Percentiles rank a stretch among this genome's conserved stretches.
phyloP scores from a whole-genome alignment of 768 basidiomycete genomes.

The Leccinum uliginosum region DNA sequence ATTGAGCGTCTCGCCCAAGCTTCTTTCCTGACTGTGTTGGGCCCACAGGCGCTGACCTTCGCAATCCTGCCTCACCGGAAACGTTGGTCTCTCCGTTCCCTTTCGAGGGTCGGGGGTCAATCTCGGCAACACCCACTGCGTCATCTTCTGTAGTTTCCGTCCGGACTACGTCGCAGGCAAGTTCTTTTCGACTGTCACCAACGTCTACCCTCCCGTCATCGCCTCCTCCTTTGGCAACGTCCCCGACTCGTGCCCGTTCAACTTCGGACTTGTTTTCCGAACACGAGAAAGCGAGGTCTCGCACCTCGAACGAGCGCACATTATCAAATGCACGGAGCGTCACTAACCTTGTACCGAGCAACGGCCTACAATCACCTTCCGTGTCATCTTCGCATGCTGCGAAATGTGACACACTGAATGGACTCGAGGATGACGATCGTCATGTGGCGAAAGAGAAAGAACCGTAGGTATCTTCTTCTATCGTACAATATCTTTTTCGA shows the following conservation, averaged over 20 bases:
- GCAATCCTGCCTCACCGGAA: slow-evolving; percentile 73
- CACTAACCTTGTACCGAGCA: slow-evolving; percentile 21
- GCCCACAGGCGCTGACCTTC: slow-evolving; percentile 39
- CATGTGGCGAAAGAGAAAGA: slow-evolving; percentile 41
- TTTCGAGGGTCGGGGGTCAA: slow-evolving; percentile 49
- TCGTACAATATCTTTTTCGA: not conserved
- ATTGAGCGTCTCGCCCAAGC: not conserved
- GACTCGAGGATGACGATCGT: slow-evolving; percentile 24
- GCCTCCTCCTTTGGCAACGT: slow-evolving; percentile 37
- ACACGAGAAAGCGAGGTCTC: slow-evolving; percentile 36
- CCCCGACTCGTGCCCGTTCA: slow-evolving; percentile 52
- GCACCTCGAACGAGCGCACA: slow-evolving; percentile 24
- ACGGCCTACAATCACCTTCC: slow-evolving; percentile 18
- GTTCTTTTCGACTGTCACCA: slow-evolving; percentile 28
- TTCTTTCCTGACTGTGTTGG: slow-evolving; percentile 18
- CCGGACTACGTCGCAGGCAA: slow-evolving; percentile 28
- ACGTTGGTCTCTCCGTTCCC: slow-evolving; percentile 46
- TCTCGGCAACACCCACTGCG: slow-evolving; percentile 50
- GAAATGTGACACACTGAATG: slow-evolving; percentile 14
- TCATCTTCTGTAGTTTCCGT: slow-evolving; percentile 37
- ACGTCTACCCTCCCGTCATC: slow-evolving; percentile 34
- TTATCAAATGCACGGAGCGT: slow-evolving; percentile 29
- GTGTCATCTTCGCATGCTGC: slow-evolving; percentile 8
- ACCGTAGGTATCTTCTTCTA: slow-evolving; percentile 37
- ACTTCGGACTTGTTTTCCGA: slow-evolving; percentile 48